phyloP scores from a whole-genome alignment of 768 basidiomycete genomes.

The Lentinula aciculospora region DNA sequence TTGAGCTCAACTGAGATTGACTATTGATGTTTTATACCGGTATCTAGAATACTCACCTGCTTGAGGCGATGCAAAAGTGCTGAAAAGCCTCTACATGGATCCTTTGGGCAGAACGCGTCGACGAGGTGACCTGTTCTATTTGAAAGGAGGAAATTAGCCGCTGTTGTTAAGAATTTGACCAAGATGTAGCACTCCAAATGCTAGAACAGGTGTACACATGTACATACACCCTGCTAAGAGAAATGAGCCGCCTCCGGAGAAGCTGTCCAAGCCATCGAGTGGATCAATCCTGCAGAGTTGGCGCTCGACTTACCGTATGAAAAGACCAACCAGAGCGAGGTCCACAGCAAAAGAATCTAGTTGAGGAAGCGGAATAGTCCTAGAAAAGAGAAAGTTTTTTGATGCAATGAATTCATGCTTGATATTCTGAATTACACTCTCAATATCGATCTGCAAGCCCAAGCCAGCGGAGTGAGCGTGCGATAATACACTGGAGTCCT shows the following conservation, averaged over 20 bases:
- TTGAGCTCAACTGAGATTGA: not conserved
- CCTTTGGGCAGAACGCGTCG: conserved; percentile 34
- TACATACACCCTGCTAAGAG: no score
- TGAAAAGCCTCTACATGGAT: conserved; percentile 28
- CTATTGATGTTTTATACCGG: not conserved
- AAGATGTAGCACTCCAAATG: not conserved
- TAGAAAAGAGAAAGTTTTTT: not conserved
- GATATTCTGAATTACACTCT: not conserved
- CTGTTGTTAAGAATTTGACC: not conserved
- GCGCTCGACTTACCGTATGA: conserved; percentile 30
- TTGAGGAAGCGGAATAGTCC: conserved; percentile 12
- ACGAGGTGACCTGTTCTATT: conserved; percentile 45
- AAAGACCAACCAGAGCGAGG: conserved; percentile 33
- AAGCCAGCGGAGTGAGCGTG: no score
- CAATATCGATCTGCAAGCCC: not conserved
- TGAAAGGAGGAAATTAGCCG: not conserved
- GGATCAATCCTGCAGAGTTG: no score
- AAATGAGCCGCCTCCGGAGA: no score
- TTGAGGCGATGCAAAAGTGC: conserved; percentile 33
- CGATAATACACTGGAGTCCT: no score
- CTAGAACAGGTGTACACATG: no score
- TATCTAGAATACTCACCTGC: conserved; percentile 18
- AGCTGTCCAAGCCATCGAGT: no score
- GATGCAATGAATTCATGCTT: not conserved
- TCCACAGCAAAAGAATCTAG: conserved; percentile 31